Evolutionary conservation across 2,329 filamentous ascomycete species (phyloP), one percentile per base, ranked within the genome.

Genomic region (Pseudocercospora crystallina): DNA sequence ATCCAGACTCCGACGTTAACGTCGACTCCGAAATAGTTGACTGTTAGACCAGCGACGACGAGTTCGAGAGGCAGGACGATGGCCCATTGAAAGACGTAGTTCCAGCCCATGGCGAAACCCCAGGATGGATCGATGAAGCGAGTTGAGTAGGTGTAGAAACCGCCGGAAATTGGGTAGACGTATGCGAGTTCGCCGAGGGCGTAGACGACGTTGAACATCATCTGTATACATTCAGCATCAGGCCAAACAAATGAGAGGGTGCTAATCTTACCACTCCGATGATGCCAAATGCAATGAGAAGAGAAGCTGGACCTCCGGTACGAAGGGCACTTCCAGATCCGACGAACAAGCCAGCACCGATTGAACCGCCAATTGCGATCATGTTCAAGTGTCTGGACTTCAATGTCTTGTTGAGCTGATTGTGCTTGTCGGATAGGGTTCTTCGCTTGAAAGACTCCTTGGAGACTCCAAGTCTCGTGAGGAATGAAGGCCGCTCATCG

Each of bases 261-360:
- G 34, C 29, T 32, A 5, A 10, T 57, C 62, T 54, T 42, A 67
- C 63, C n/a, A 67, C 37, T 58, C 65, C 65, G 43, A 66, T 68
- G 51, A 68, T 60, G 34, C 51, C 53, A 39, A 65, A 68, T 43
- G 49, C 58, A 40, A 67, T 62, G 20, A 68, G 48, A 5, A 68
- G 54, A 41, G 75, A 73, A 15, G 69, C 71, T 29, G 78, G 78
- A 31, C 78, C 78, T 62, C 75, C 76, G 2, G 65, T 74, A 11
- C 72, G 67, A 35, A 80, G 68, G 5, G 76, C 73, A 34, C 69
- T 62, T 37, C 78, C 78, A 40, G 74, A 75, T 44, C 76, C 75
- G 44, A 81, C 77, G 61, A 80, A 81, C 4, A 81, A 69, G 64
- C 79, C 79, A 31, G 78, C 80, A 44, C 78, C 78, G 47, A 80